phyloP scores from a whole-genome alignment of 2,329 filamentous ascomycete genomes.

The Diaporthe vexans region DNA sequence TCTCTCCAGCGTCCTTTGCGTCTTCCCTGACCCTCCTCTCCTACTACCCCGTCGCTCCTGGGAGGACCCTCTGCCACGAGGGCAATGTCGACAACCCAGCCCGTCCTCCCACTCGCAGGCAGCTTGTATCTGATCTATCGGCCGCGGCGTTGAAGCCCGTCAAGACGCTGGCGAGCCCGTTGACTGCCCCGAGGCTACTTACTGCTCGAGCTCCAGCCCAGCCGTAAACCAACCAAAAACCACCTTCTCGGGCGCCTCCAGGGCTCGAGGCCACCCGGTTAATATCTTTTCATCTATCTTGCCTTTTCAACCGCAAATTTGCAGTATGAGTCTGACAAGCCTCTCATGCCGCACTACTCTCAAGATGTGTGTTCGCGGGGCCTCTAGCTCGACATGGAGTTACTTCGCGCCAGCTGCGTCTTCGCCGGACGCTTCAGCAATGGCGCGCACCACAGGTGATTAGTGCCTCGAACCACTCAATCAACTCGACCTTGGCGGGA shows the following conservation, averaged over 20 bases:
- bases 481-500: slow-evolving; percentile 23
- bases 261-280: slow-evolving; percentile 26
- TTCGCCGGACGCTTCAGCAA: slow-evolving; percentile 27
- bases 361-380: slow-evolving; percentile 9
- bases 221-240: neutral
- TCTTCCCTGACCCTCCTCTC: neutral
- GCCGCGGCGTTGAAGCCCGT: neutral
- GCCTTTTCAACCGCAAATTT: slow-evolving; percentile 60
- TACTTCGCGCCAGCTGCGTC: slow-evolving; percentile 42
- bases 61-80: no score
- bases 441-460: neutral
- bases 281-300: slow-evolving; percentile 61
- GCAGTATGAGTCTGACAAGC: slow-evolving; percentile 38
- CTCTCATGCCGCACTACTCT: slow-evolving; percentile 20
- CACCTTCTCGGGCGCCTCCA: slow-evolving; percentile 9
- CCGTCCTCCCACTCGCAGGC: neutral
- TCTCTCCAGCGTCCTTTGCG: neutral
- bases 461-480: slow-evolving; percentile 26
- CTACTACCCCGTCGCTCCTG: neutral
- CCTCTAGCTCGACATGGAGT: slow-evolving; percentile 36
- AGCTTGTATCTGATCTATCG: no score
- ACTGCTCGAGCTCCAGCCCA: slow-evolving; percentile 18
- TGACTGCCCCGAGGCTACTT: slow-evolving; percentile 14
- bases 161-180: slow-evolving; percentile 13
- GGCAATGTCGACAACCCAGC: neutral